Base-by-base conservation (phyloP, 1,139 yeast genomes). In the Sugiyamaella grinbergsii region DNA sequence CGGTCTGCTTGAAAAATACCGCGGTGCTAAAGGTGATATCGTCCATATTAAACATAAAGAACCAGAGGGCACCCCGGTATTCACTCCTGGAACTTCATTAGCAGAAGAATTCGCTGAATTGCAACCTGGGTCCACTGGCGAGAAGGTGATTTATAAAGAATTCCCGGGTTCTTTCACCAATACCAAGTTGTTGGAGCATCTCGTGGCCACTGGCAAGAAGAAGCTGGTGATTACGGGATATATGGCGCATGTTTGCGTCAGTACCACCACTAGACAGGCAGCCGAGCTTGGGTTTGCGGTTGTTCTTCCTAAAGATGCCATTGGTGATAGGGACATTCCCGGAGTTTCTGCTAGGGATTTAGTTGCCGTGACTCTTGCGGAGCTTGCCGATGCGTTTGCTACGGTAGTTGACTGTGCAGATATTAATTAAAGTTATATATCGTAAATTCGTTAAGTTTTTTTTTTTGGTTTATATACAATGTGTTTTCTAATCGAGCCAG, bases 171-270 rank as follows among this genome's bases (percentile, higher is more conserved):
- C 47, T n/a, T 47, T 47, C 15, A 24, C 47, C 28, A 20, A 29
- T 19, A 47, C 50, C 24, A 48, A 47, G 16, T 23, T 47, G 5
- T 41, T n/a, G 3, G 48, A 47, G 15, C 42, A 31, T 29, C 32
- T 47, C n/a, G 31, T 28, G 15, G 6, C 20, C n/a, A 29, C 38
- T 22, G 49, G 49, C 7, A 32, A 37, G 23, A 45, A 45, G 42
- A 37, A 45, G 37, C 11, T 45, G 18, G 49, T 45, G 10, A 7
- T 45, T 4, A 32, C 37, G 5, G 49, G 49, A 15, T 45, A 45
- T 36, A 45, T 45, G 49, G 49, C 49, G 3, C 49, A 45, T 38
- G 42, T 45, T 2, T 45, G 49, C 24, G 49, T 45, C 4, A 19
- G 31, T 23, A 45, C 49, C 3, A 45, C 49, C 24, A 31, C 49